phyloP scores from a whole-genome alignment of 2,329 filamentous ascomycete species.

The Ophiostoma ips region DNA sequence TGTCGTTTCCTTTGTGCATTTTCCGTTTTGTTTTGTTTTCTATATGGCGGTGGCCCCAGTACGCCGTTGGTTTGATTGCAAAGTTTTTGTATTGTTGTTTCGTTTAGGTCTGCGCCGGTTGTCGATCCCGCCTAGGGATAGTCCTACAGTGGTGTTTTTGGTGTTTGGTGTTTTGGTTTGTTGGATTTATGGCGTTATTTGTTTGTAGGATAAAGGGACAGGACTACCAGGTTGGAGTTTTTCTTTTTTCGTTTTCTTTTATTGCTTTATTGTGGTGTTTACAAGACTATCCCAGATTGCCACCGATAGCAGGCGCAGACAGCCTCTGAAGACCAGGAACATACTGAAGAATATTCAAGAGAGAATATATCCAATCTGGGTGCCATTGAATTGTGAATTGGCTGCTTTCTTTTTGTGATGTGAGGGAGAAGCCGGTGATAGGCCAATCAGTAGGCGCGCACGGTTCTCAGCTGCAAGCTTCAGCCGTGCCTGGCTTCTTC shows the following conservation, averaged over 20 bases:
- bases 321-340: too few relatives aligned
- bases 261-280: not conserved
- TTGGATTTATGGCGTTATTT: not conserved
- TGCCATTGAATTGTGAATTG: too few relatives aligned
- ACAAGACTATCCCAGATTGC: not conserved
- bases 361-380: not conserved
- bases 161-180: not conserved
- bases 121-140: too few relatives aligned
- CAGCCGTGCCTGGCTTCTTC: too few relatives aligned
- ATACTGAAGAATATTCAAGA: not conserved
- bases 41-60: not conserved
- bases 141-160: too few relatives aligned
- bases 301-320: not conserved
- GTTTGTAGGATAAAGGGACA: not conserved
- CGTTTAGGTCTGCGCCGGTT: too few relatives aligned
- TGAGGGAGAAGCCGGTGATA: too few relatives aligned
- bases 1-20: not conserved
- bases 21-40: conserved; percentile 1
- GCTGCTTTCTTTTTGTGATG: too few relatives aligned
- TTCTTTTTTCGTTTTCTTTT: not conserved
- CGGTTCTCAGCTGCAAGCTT: too few relatives aligned
- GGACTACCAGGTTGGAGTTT: too few relatives aligned
- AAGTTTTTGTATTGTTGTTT: too few relatives aligned
- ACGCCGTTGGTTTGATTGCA: not conserved
- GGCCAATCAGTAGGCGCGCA: too few relatives aligned